Conservation (phyloP, 140 eudicot species). For the Erigeron philadelphicus region DNA sequence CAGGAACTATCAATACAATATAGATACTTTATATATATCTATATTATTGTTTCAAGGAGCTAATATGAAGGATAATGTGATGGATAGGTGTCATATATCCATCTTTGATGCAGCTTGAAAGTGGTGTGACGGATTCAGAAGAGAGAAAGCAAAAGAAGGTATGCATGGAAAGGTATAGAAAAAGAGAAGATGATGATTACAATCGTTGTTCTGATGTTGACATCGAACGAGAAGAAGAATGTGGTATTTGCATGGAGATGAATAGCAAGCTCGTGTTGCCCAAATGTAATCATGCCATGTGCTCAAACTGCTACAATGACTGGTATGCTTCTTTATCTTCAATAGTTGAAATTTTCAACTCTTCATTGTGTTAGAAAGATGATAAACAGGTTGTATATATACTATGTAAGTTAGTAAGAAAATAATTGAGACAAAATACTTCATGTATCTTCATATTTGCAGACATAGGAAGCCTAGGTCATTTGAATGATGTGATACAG, state of each 20-base stretch:
- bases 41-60: background rate
- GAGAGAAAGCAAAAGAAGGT: slow-evolving; percentile 72
- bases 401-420: no score
- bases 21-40: background rate
- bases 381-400: no score
- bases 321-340: slow-evolving; percentile 42
- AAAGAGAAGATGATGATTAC: slow-evolving; percentile 64
- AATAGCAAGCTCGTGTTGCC: slow-evolving; percentile 77
- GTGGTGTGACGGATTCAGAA: slow-evolving; percentile 80
- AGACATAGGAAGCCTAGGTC: background rate
- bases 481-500: background rate
- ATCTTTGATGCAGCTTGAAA: slow-evolving; percentile 81
- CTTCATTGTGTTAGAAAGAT: background rate
- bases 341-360: background rate
- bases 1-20: background rate
- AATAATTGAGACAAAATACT: background rate
- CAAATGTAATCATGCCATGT: slow-evolving; percentile 81
- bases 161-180: slow-evolving; percentile 70
- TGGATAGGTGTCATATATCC: slow-evolving; percentile 77
- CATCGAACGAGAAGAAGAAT: slow-evolving; percentile 79
- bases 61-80: slow-evolving; percentile 18
- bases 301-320: slow-evolving; percentile 81
- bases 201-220: slow-evolving; percentile 54
- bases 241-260: slow-evolving; percentile 95
- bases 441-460: background rate